Evolutionary conservation across 2,329 filamentous ascomycete genomes (phyloP).

Genomic region (Aspergillus sp.): DNA sequence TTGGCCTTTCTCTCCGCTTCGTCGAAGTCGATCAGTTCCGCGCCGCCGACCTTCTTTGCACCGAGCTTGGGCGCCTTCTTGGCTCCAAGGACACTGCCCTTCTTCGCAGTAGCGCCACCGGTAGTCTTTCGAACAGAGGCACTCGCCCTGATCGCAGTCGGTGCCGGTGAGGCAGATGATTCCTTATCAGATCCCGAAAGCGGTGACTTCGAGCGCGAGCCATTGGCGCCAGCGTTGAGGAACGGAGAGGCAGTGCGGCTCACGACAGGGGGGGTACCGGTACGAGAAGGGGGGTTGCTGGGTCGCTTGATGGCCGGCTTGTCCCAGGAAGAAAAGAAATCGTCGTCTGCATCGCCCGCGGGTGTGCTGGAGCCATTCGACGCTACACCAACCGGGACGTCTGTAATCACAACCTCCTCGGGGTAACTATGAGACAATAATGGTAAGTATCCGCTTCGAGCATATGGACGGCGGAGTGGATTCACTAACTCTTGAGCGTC

Average conservation of each 20-base stretch:
- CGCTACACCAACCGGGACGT: conserved; percentile 60
- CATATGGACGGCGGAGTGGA: not conserved
- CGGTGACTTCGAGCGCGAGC: conserved; percentile 79
- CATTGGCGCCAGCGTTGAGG: conserved; percentile 67
- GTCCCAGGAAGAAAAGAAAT: conserved; percentile 99
- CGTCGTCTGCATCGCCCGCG: conserved; percentile 78
- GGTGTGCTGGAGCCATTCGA: conserved; percentile 71
- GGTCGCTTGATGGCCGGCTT: conserved; percentile 96
- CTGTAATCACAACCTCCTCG: conserved; percentile 79
- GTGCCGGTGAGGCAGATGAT: conserved; percentile 51
- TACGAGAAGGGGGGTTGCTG: conserved; percentile 88
- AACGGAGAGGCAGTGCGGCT: conserved; percentile 88
- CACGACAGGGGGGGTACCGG: conserved; percentile 77
- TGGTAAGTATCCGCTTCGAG: conserved; percentile 9
- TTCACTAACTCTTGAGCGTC: conserved; percentile 77
- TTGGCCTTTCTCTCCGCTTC: conserved; percentile 96
- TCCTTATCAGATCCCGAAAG: conserved; percentile 59
- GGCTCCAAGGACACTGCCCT: conserved; percentile 79
- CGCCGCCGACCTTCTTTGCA: conserved; percentile 79
- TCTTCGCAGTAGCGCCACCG: conserved; percentile 66
- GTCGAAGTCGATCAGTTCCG: conserved; percentile 87
- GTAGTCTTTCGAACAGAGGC: conserved; percentile 78
- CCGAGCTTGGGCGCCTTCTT: conserved; percentile 84
- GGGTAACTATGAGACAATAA: conserved; percentile 63
- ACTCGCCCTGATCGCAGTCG: conserved; percentile 69